Conservation (phyloP, 805 yeast species). For the Zygotorulaspora florentina region DNA sequence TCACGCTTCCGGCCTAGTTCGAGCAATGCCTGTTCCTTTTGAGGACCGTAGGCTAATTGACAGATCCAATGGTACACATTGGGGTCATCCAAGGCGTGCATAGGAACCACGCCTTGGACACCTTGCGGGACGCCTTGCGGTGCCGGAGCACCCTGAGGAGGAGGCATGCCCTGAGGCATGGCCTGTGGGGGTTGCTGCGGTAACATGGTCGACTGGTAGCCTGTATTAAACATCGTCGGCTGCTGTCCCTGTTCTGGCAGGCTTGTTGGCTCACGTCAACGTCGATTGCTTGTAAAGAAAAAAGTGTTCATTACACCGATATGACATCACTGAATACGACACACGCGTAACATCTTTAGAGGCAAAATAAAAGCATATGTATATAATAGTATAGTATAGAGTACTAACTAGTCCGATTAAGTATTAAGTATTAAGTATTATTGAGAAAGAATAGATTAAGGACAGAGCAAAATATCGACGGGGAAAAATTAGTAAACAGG, state of each 20-base stretch:
- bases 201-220: background rate
- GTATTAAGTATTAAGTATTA: slow-evolving; percentile 1
- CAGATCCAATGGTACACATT: slow-evolving; percentile 87
- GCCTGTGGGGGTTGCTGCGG: background rate
- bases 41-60: slow-evolving; percentile 84
- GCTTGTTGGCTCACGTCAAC: no score
- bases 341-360: no score
- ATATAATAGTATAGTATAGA: background rate
- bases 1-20: slow-evolving; percentile 94
- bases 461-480: background rate
- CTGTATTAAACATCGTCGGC: background rate
- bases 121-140: slow-evolving; percentile 1
- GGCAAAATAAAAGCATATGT: background rate
- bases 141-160: background rate
- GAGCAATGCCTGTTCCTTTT: slow-evolving; percentile 85
- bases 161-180: background rate
- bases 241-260: background rate
- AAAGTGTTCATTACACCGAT: no score
- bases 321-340: no score
- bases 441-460: slow-evolving; percentile 1
- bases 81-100: slow-evolving; percentile 62
- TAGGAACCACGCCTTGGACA: slow-evolving; percentile 3
- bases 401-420: background rate
- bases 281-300: no score
- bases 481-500: background rate